These are phyloP conservation scores for Citrus sp. DNA, from an alignment of 345 rosid species.

Conservation along the genomic window DNA sequence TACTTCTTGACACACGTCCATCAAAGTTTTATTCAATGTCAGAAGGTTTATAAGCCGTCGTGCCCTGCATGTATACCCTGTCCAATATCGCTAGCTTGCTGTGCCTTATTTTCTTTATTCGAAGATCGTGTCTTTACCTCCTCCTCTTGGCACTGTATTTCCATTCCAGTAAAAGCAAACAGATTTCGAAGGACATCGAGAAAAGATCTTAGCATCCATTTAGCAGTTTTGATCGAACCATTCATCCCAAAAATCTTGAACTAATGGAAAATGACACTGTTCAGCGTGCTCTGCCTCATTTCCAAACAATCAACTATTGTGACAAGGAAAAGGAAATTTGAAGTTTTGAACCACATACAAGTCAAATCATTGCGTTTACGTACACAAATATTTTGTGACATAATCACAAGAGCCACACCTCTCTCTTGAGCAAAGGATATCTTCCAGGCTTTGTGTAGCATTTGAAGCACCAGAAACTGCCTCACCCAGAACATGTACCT, in stretches of 20 bases:
- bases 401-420: too few species aligned
- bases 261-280: too few species aligned
- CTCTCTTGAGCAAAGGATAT: conserved; percentile 19
- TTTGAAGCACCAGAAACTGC: conserved; percentile 25
- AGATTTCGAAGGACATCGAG: neutral
- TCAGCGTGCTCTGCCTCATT: too few species aligned
- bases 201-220: neutral
- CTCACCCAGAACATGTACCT: conserved; percentile 42
- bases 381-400: too few species aligned
- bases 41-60: conserved; percentile 63
- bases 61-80: conserved; percentile 66
- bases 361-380: too few species aligned
- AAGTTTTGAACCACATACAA: too few species aligned
- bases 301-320: too few species aligned
- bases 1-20: conserved; percentile 89
- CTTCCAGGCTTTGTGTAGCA: conserved; percentile 75
- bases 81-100: conserved; percentile 54
- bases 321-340: too few species aligned
- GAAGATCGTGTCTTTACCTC: conserved; percentile 59
- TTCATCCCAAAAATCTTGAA: neutral
- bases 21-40: conserved; percentile 88
- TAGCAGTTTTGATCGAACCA: neutral
- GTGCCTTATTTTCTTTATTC: conserved; percentile 71
- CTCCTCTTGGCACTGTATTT: conserved; percentile 94
- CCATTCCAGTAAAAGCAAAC: conserved; percentile 52